Percentiles rank a stretch among this genome's conserved stretches.
Evolutionary conservation across 176 grass and related monocot species (phyloP).

Genomic region (Hordeum marinum): DNA sequence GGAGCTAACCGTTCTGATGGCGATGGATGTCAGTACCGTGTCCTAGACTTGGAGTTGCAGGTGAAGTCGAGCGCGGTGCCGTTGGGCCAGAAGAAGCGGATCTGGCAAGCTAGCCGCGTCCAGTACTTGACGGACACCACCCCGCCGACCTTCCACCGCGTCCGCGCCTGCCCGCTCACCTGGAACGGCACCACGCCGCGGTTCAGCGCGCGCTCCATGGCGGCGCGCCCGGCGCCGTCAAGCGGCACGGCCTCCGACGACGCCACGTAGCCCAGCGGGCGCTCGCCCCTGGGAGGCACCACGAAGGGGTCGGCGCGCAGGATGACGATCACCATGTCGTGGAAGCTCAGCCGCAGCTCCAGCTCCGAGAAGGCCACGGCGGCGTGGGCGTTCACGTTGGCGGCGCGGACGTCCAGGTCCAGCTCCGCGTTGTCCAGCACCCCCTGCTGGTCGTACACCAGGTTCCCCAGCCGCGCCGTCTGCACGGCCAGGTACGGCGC

Average conservation of each 20-base stretch:
- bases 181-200: slow-evolving; percentile 50
- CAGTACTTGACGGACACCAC: slow-evolving; percentile 36
- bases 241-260: slow-evolving; percentile 35
- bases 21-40: neutral
- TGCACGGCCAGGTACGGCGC: slow-evolving; percentile 48
- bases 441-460: slow-evolving; percentile 53
- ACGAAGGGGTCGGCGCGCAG: slow-evolving; percentile 45
- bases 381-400: slow-evolving; percentile 50
- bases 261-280: slow-evolving; percentile 58
- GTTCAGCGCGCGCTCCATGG: slow-evolving; percentile 51
- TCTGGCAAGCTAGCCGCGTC: slow-evolving; percentile 41
- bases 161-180: slow-evolving; percentile 43
- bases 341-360: slow-evolving; percentile 50
- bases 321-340: slow-evolving; percentile 21
- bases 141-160: slow-evolving; percentile 39
- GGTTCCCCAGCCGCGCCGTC: slow-evolving; percentile 25
- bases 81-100: slow-evolving; percentile 54
- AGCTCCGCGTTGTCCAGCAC: slow-evolving; percentile 40
- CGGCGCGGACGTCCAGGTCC: slow-evolving; percentile 27
- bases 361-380: slow-evolving; percentile 35
- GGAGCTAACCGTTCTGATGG: too few species aligned
- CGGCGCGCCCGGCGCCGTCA: slow-evolving; percentile 14
- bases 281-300: slow-evolving; percentile 20
- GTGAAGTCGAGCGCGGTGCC: slow-evolving; percentile 23
- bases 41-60: slow-evolving; percentile 50